Conservation (phyloP, 2,329 filamentous ascomycete genomes). For the Ophiognomonia clavigignenti-juglandacearum region DNA sequence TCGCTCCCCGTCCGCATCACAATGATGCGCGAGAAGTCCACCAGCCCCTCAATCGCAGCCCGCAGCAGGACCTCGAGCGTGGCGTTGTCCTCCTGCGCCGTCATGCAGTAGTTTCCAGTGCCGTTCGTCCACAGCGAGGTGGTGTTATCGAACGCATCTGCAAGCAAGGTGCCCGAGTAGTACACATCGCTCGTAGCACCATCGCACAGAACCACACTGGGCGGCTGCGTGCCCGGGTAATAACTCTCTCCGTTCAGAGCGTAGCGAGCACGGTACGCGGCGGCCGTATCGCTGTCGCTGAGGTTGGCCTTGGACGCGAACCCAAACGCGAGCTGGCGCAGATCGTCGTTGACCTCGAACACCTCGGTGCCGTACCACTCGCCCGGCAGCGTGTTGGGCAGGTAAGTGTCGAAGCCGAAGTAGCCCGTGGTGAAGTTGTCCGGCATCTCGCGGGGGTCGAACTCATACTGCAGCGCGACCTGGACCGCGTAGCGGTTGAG, state of each 20-base stretch:
- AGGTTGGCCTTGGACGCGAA: constrained; percentile 49
- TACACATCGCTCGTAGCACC: constrained; percentile 68
- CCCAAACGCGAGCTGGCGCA: constrained; percentile 47
- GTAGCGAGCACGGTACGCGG: constrained; percentile 52
- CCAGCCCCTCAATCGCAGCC: constrained; percentile 47
- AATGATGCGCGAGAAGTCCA: constrained; percentile 64
- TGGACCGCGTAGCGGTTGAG: constrained; percentile 68
- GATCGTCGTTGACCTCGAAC: constrained; percentile 57
- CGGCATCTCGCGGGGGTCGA: constrained; percentile 66
- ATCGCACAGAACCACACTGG: constrained; percentile 60
- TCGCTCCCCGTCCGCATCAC: constrained; percentile 64
- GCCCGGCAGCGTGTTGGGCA: constrained; percentile 52
- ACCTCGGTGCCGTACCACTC: constrained; percentile 65
- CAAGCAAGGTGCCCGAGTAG: constrained; percentile 57
- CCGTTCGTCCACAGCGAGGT: constrained; percentile 63
- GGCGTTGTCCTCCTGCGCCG: constrained; percentile 69
- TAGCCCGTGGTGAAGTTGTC: constrained; percentile 63
- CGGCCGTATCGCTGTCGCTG: constrained; percentile 42
- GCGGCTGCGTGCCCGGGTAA: constrained; percentile 37
- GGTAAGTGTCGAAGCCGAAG: constrained; percentile 55
- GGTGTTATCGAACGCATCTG: constrained; percentile 61
- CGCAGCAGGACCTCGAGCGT: constrained; percentile 62
- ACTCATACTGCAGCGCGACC: constrained; percentile 71
- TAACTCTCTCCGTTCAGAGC: constrained; percentile 34
- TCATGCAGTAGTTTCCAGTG: constrained; percentile 63